Evolutionary conservation across 1,284 basidiomycete species (phyloP), one percentile per base, ranked within the genome.

Genomic region (Caloboletus inedulis): DNA sequence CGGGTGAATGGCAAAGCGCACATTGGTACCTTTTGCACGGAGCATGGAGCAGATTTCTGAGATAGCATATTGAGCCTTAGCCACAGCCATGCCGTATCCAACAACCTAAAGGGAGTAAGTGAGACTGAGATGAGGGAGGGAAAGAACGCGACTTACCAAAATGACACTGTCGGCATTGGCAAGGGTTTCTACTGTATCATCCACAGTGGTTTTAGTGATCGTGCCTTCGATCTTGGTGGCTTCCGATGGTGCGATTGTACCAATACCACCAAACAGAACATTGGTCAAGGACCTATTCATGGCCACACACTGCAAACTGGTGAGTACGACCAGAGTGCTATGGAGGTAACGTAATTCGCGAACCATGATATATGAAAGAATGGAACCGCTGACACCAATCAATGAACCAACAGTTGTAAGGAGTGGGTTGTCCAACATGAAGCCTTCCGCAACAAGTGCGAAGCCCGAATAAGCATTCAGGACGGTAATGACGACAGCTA

Each of bases 391-490:
- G 63, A 91, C 89, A 42, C 89, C 90, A 54, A 93, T 93, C 41
- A 93, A 72, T 27, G 87, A 85, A 19, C 90, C 90, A 19, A 93
- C 81, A 0, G 86, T 87, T 1, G 89, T 89, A 45, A 93, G 72
- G 7, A 93, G 76, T 21, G 89, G 81, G 63, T 93, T 92, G 63
- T 93, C 87, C 56, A 92, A 70, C 90, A 93, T 93, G 64, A 93
- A 89, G 7, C 89, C 90, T 78, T 93, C 90, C 3, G 90, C 90
- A n/a, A 93, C 89, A n/a, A 93, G 80, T 19, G 90, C 90, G 60
- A 93, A 91, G n/a, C 90, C 90, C 49, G 88, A 91, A 68, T 92
- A 93, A 12, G 91, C 89, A 64, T 93, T 93, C 53, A 93, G 65
- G 4, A 93, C 91, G 2, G 90, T 92, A 48, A 93, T 92, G 5